Evolutionary conservation across 441 rosid genomes (phyloP), one percentile per base, ranked within the genome.

Genomic region (Theobroma grandiflorum): DNA sequence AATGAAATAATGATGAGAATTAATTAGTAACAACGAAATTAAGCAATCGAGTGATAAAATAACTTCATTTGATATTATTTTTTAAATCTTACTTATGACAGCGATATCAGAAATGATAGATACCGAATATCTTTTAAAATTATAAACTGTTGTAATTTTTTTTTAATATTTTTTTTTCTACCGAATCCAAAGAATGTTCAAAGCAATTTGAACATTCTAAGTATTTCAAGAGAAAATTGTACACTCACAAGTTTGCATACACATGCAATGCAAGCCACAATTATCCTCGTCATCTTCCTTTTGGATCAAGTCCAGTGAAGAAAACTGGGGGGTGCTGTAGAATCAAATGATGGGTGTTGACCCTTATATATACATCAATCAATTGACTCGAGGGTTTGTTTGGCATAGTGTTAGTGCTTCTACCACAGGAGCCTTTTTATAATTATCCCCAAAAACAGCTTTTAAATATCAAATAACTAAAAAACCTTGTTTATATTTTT

Each of bases 211-310:
- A n/a, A 55, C 26, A n/a, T 55, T 55, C 59, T 18, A 55, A 53
- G 10, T 8, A 7, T 57, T 57, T 57, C 31, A 20, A 57, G 12
- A 57, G 4, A 20, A 57, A 20, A 57, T 20, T 2, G 26, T 8
- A 8, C 2, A 57, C 4, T 22, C 3, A 53, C 8, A 16, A 26
- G 68, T 57, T 26, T 26, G 31, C 31, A 53, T 20, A 58, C 50
- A 35, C 12, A 18, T 74, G 31, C 31, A 26, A 62, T 38, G 47
- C 64, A 38, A 47, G 76, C 61, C 31, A 79, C 69, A 53, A 63
- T 33, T 31, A 18, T 35, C 74, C 12, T 33, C 40, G 16, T 35
- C 33, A 20, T 8, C 22, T 8, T 58, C 22, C 53, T 53, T 4
- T 53, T 58, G 22, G 22, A 9, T n/a, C 63, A 58, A 53, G 58